These are phyloP conservation scores for Solanum habrochaites DNA, from an alignment of 257 asterid genomes.

Conservation along the genomic window DNA sequence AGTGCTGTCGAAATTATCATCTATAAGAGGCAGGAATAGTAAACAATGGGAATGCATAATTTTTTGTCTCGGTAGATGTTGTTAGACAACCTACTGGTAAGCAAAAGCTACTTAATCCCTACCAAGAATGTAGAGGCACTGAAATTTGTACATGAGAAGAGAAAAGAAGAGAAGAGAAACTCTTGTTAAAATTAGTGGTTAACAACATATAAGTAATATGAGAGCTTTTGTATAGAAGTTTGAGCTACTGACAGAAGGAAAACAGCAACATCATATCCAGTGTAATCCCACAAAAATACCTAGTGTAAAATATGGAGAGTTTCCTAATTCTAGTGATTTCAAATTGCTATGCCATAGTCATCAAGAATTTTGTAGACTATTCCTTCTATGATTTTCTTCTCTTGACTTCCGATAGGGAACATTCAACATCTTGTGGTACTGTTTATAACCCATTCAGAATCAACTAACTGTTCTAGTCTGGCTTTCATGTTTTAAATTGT, in stretches of 20 bases:
- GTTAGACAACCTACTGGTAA: not conserved
- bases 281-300: not conserved
- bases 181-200: not conserved
- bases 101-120: not conserved
- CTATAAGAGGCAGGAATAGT: not conserved
- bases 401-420: not conserved
- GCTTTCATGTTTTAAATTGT: not conserved
- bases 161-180: not conserved
- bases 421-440: not conserved
- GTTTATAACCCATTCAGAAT: not conserved
- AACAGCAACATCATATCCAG: not conserved
- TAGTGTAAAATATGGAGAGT: not conserved
- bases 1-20: not conserved
- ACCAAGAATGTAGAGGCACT: not conserved
- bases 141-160: not conserved
- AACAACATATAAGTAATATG: not conserved
- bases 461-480: not conserved
- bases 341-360: not conserved
- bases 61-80: not conserved
- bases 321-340: not conserved
- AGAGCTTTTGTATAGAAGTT: not conserved
- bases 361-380: not conserved
- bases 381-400: slow-evolving; percentile 1
- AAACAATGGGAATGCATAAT: not conserved
- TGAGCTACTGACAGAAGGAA: not conserved